These are phyloP conservation scores for Stevia rebaudiana DNA, from an alignment of 140 eudicot genomes.

Conservation along the genomic window DNA sequence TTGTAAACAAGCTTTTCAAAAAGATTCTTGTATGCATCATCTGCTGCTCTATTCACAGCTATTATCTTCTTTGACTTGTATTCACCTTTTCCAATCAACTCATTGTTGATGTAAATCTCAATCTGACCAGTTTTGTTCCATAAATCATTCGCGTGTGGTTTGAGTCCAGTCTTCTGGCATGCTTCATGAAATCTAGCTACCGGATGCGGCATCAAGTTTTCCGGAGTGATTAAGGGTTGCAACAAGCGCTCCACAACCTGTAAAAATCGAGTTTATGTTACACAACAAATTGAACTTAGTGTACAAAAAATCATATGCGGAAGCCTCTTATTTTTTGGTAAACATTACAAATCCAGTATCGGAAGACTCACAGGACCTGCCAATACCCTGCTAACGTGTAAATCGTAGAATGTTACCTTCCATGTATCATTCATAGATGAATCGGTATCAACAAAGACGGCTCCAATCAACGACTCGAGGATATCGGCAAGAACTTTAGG, in stretches of 20 bases:
- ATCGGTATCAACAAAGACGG: conserved; percentile 26
- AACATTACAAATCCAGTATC: too few species aligned
- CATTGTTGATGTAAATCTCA: conserved; percentile 22
- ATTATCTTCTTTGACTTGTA: conserved; percentile 28
- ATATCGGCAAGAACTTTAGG: conserved; percentile 37
- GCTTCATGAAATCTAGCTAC: conserved; percentile 27
- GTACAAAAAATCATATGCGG: background rate
- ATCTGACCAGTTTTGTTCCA: conserved; percentile 32
- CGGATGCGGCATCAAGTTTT: conserved; percentile 18
- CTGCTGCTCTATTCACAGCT: conserved; percentile 33
- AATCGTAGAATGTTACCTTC: conserved; percentile 15
- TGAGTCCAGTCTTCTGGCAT: conserved; percentile 28
- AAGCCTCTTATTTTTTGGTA: background rate
- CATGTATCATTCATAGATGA: conserved; percentile 27
- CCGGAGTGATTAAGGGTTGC: conserved; percentile 26
- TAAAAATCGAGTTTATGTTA: background rate
- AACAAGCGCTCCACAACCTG: conserved; percentile 25
- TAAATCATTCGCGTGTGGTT: conserved; percentile 25
- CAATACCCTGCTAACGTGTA: too few species aligned
- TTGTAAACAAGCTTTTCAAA: conserved; percentile 15
- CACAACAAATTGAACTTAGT: background rate
- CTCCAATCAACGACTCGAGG: conserved; percentile 30
- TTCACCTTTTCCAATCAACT: conserved; percentile 21
- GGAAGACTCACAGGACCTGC: too few species aligned
- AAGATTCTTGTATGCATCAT: conserved; percentile 31